These are phyloP conservation scores for Trichaptum fuscoviolaceum DNA, from an alignment of 768 basidiomycete genomes.

Conservation along the genomic window DNA sequence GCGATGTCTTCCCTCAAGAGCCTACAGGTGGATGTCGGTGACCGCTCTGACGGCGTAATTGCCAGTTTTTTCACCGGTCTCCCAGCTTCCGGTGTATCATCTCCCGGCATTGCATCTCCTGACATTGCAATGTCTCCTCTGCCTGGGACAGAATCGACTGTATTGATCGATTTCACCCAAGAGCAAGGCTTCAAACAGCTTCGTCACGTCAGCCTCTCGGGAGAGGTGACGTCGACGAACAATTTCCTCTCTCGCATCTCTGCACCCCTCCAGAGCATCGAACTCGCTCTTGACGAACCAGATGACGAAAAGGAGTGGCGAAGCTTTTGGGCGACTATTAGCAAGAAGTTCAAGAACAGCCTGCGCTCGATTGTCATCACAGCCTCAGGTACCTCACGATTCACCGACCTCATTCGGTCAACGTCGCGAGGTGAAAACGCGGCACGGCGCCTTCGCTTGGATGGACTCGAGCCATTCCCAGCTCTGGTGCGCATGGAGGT, in stretches of 20 bases:
- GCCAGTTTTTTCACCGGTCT: conserved; percentile 78
- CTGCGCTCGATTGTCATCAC: conserved; percentile 57
- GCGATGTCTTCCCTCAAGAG: conserved; percentile 55
- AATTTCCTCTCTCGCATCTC: conserved; percentile 68
- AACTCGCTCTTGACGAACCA: conserved; percentile 76
- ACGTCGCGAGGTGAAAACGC: conserved; percentile 62
- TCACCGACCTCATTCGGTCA: conserved; percentile 75
- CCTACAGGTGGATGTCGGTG: conserved; percentile 68
- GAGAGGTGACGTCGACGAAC: conserved; percentile 63
- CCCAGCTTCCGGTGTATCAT: conserved; percentile 60
- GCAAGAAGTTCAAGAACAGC: conserved; percentile 53
- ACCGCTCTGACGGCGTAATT: conserved; percentile 60
- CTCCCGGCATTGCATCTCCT: conserved; percentile 62
- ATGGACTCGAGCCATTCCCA: conserved; percentile 49
- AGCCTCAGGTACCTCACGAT: conserved; percentile 69
- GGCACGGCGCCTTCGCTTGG: conserved; percentile 55
- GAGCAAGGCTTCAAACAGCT: conserved; percentile 42
- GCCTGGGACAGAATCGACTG: conserved; percentile 64
- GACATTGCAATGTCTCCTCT: conserved; percentile 77
- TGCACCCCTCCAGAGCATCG: conserved; percentile 59
- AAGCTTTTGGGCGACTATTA: conserved; percentile 58
- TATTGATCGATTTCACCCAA: background rate
- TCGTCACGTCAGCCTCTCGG: conserved; percentile 59
- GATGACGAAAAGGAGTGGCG: conserved; percentile 73
- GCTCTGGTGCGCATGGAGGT: conserved; percentile 60